Conservation (phyloP, 2,329 filamentous ascomycete genomes). For the Aureobasidium sp. region DNA sequence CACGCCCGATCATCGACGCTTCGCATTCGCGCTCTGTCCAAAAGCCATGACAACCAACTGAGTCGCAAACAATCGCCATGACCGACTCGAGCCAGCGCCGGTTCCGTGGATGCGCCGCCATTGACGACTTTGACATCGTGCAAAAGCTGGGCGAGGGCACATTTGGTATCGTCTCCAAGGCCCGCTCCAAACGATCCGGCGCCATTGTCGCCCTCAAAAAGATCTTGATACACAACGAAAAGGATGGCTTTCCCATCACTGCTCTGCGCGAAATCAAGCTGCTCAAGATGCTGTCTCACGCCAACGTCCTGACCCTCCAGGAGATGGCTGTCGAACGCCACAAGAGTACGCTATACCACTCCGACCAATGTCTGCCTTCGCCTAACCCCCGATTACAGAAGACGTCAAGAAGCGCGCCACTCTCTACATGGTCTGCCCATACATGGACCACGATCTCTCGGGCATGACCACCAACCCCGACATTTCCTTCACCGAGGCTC, state of each 20-base stretch:
- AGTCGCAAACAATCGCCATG: background rate
- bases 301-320: conserved; percentile 77
- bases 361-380: background rate
- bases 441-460: conserved; percentile 99
- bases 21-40: background rate
- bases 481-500: conserved; percentile 76
- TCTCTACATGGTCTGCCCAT: conserved; percentile 98
- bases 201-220: conserved; percentile 86
- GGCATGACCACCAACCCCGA: conserved; percentile 91
- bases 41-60: background rate
- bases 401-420: conserved; percentile 59
- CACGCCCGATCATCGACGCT: background rate
- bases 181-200: conserved; percentile 66
- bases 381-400: conserved; percentile 16
- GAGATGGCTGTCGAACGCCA: conserved; percentile 95
- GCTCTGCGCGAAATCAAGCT: conserved; percentile 96
- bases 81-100: conserved; percentile 47
- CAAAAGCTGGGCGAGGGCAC: conserved; percentile 86
- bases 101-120: conserved; percentile 80
- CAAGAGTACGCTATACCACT: conserved; percentile 53
- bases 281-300: conserved; percentile 87
- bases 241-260: conserved; percentile 98
- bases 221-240: conserved; percentile 99
- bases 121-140: conserved; percentile 70
- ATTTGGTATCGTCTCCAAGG: conserved; percentile 94